phyloP scores from a whole-genome alignment of 2,329 filamentous ascomycete species.

The Fusarium nelsonii region DNA sequence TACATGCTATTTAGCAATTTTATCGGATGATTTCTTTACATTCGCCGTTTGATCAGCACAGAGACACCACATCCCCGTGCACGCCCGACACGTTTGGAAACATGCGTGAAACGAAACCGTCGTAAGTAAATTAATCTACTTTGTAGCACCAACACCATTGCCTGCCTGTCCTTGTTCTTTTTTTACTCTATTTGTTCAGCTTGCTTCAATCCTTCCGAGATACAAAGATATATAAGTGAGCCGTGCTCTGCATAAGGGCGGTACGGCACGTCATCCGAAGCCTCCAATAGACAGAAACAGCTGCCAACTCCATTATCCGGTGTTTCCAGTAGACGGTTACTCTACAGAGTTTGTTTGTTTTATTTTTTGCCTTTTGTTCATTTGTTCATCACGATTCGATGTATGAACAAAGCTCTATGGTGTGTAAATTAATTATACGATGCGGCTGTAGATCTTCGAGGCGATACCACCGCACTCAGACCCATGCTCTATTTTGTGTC shows the following conservation, averaged over 20 bases:
- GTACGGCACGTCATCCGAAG: constrained; percentile 29
- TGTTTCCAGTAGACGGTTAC: not conserved
- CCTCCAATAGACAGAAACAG: constrained; percentile 14
- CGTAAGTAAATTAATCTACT: constrained; percentile 7
- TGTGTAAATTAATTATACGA: not conserved
- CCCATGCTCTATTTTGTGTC: constrained; percentile 14
- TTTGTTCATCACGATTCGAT: not conserved
- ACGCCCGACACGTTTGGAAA: constrained; percentile 26
- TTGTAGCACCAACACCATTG: not conserved
- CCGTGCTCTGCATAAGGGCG: constrained; percentile 27
- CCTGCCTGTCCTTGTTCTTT: not conserved
- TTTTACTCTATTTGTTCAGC: not conserved
- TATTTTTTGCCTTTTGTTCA: not conserved
- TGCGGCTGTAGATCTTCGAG: constrained; percentile 21
- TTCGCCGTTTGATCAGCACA: constrained; percentile 5
- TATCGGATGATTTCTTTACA: constrained; percentile 13
- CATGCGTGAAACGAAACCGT: constrained; percentile 30
- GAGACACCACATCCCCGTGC: constrained; percentile 27
- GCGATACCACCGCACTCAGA: constrained; percentile 29
- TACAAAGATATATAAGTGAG: constrained; percentile 5
- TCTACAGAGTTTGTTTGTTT: not conserved
- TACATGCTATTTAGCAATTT: not conserved
- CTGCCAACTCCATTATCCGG: not conserved
- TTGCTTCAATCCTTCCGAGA: not conserved
- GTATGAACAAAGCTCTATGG: constrained; percentile 3